Evolutionary conservation across 306 rosid genomes (phyloP).

Genomic region (Castanospermum australe): DNA sequence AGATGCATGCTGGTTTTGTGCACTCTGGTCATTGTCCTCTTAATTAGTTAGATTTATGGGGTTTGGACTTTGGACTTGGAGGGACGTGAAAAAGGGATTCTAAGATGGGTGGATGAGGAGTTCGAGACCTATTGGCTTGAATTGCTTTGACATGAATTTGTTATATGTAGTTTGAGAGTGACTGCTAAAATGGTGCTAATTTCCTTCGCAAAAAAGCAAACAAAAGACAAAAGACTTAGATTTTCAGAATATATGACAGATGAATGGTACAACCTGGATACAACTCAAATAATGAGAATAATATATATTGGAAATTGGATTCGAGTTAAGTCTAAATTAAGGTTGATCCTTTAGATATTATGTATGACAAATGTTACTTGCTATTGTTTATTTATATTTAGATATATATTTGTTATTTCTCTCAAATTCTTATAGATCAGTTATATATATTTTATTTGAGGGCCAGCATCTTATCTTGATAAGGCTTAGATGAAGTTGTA

Average conservation of each 20-base stretch:
- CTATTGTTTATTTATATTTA: too few relatives aligned
- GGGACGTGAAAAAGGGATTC: not conserved
- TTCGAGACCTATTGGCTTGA: not conserved
- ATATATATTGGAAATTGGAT: too few relatives aligned
- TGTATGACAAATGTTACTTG: not conserved
- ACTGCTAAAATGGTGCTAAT: not conserved
- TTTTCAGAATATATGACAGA: not conserved
- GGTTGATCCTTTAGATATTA: not conserved
- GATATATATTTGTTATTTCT: too few relatives aligned
- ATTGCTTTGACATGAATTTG: not conserved
- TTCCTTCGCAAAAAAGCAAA: not conserved
- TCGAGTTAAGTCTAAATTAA: not conserved
- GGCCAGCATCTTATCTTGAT: too few relatives aligned
- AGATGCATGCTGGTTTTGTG: constrained; percentile 27
- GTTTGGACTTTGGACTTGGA: not conserved
- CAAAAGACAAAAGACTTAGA: not conserved
- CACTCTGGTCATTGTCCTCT: constrained; percentile 19
- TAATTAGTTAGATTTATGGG: not conserved
- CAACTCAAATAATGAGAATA: not conserved
- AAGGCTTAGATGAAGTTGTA: too few relatives aligned
- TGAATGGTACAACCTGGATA: not conserved
- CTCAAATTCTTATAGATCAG: too few relatives aligned
- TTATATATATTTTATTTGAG: too few relatives aligned
- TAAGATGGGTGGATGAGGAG: not conserved
- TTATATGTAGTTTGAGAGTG: not conserved